Conservation (phyloP, 768 basidiomycete species). For the Trametes maxima region DNA sequence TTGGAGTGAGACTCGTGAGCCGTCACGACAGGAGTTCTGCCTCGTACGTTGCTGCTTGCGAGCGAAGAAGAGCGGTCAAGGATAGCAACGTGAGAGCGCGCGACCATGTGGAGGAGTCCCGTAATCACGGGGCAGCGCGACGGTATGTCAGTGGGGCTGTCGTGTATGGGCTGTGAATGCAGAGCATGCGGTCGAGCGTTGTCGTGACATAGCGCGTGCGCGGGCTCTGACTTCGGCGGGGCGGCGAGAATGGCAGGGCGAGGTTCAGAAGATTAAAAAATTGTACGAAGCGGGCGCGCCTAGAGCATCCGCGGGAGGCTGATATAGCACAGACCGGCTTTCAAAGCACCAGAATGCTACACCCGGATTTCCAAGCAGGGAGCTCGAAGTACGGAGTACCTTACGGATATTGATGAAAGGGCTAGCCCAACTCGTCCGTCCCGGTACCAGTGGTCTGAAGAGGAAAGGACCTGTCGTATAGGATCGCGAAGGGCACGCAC, state of each 20-base stretch:
- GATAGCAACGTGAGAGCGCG: constrained; percentile 9
- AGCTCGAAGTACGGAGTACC: neutral
- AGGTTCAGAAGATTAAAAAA: neutral
- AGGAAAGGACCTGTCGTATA: too few species aligned
- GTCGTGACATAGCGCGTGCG: neutral
- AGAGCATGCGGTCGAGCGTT: neutral
- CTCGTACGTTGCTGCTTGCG: neutral
- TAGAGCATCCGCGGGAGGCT: neutral
- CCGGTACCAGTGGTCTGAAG: too few species aligned
- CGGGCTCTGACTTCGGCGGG: neutral
- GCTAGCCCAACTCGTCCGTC: too few species aligned
- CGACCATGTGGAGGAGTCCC: neutral
- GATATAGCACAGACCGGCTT: neutral
- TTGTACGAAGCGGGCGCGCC: neutral
- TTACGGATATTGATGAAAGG: neutral
- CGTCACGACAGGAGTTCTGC: neutral
- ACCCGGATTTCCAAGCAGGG: neutral
- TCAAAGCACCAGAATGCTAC: neutral
- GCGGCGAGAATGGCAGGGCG: neutral
- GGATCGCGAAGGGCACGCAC: too few species aligned
- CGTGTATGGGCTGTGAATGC: neutral
- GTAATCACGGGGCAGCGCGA: constrained; percentile 4
- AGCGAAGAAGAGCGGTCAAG: neutral
- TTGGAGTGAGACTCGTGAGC: neutral
- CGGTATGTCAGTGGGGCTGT: constrained; percentile 10